phyloP scores from a whole-genome alignment of 768 basidiomycete genomes.

The Russula olivacea region DNA sequence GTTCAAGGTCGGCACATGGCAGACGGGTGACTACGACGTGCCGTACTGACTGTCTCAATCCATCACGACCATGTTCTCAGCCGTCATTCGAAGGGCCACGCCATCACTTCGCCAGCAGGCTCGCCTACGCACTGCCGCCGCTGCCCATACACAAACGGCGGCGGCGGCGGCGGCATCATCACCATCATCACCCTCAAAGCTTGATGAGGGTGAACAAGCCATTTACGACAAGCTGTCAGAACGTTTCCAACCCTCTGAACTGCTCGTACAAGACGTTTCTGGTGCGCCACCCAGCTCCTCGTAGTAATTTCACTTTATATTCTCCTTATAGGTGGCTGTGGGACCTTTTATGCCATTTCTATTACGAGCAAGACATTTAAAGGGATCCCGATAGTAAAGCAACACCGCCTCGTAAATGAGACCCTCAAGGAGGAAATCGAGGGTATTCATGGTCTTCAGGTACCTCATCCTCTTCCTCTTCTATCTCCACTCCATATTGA shows the following conservation, averaged over 20 bases:
- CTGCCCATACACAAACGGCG: conserved; percentile 14
- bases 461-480: conserved; percentile 29
- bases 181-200: conserved; percentile 20
- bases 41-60: not conserved
- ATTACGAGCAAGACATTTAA: conserved; percentile 84
- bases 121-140: conserved; percentile 25
- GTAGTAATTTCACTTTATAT: not conserved
- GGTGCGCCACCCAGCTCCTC: conserved; percentile 45
- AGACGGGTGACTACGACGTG: not conserved
- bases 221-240: conserved; percentile 70
- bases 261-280: conserved; percentile 92
- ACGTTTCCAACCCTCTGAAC: conserved; percentile 69
- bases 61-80: conserved; percentile 26
- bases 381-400: conserved; percentile 82
- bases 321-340: conserved; percentile 75
- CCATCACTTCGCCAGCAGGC: conserved; percentile 12
- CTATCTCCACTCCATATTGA: not conserved
- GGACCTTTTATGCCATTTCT: conserved; percentile 91
- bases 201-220: conserved; percentile 57
- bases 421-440: conserved; percentile 83
- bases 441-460: conserved; percentile 92
- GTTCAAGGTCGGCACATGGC: not conserved
- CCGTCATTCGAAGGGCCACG: conserved; percentile 26
- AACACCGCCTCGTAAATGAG: conserved; percentile 86
- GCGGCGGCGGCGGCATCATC: not conserved